phyloP scores from a whole-genome alignment of 2,329 filamentous ascomycete genomes.

The Lecanosticta acicola region DNA sequence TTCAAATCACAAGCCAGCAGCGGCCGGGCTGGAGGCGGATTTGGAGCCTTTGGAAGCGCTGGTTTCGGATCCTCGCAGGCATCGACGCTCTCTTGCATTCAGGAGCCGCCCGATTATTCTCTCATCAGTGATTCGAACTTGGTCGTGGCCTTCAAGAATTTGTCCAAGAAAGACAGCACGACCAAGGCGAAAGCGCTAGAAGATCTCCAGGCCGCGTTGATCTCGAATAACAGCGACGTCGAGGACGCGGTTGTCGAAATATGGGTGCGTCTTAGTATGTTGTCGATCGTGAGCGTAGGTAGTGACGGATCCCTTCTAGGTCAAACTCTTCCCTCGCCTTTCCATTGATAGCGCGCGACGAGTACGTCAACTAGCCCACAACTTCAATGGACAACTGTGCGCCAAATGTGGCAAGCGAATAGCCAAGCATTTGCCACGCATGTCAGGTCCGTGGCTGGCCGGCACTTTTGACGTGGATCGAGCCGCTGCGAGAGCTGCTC shows the following conservation, averaged over 20 bases:
- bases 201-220: slow-evolving; percentile 65
- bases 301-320: slow-evolving; percentile 46
- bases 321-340: slow-evolving; percentile 77
- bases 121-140: slow-evolving; percentile 72
- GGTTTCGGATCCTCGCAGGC: slow-evolving; percentile 45
- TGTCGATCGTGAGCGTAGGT: slow-evolving; percentile 24
- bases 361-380: slow-evolving; percentile 81
- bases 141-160: slow-evolving; percentile 85
- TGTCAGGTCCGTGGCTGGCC: slow-evolving; percentile 85
- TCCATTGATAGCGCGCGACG: slow-evolving; percentile 85
- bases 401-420: slow-evolving; percentile 68
- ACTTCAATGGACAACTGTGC: slow-evolving; percentile 60
- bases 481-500: slow-evolving; percentile 67
- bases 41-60: slow-evolving; percentile 32
- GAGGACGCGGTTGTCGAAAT: slow-evolving; percentile 81
- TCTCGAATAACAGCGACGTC: slow-evolving; percentile 53
- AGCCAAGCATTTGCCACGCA: slow-evolving; percentile 67
- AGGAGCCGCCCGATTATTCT: slow-evolving; percentile 76
- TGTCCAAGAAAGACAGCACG: slow-evolving; percentile 85
- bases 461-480: slow-evolving; percentile 83
- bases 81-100: slow-evolving; percentile 75
- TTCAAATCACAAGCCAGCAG: slow-evolving; percentile 60
- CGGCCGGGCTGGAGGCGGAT: slow-evolving; percentile 45
- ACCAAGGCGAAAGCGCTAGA: slow-evolving; percentile 89
- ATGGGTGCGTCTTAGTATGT: slow-evolving; percentile 59